Conservation (phyloP, 2,329 filamentous ascomycete species). For the Pseudocercospora musae region DNA sequence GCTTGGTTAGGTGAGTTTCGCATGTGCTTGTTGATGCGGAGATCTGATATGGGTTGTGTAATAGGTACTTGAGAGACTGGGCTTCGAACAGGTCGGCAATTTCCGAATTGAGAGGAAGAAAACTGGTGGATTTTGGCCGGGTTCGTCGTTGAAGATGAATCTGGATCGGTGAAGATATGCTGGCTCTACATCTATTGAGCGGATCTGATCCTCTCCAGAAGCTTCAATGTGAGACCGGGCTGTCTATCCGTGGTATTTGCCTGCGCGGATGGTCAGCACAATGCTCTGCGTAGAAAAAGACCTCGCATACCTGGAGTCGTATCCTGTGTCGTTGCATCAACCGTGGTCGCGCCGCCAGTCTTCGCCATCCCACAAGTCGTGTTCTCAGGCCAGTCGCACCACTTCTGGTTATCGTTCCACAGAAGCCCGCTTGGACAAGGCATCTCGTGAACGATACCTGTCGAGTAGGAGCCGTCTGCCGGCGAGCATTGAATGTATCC, state of each 20-base stretch:
- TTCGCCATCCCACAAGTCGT: neutral
- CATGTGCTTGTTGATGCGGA: neutral
- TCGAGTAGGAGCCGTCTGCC: neutral
- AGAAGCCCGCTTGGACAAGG: conserved; percentile 2
- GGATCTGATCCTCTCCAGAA: neutral
- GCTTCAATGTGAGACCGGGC: too few species aligned
- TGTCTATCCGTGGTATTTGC: neutral
- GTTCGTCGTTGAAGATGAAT: neutral
- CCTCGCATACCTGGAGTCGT: neutral
- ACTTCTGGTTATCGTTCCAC: conserved; percentile 12
- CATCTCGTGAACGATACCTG: conserved; percentile 4
- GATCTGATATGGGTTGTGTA: neutral
- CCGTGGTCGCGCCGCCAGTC: neutral
- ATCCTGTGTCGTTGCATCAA: neutral
- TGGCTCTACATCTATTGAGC: neutral
- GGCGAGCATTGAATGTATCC: conserved; percentile 13
- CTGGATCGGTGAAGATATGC: neutral
- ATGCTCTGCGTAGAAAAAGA: neutral
- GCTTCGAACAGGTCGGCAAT: neutral
- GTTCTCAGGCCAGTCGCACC: conserved; percentile 5
- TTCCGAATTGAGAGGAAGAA: neutral
- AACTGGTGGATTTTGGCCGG: neutral
- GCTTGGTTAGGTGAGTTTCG: neutral
- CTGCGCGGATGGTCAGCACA: neutral
- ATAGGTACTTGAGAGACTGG: neutral